These are phyloP conservation scores for Phytophthora rubi DNA, from an alignment of 352 stramenopile species.

Conservation along the genomic window DNA sequence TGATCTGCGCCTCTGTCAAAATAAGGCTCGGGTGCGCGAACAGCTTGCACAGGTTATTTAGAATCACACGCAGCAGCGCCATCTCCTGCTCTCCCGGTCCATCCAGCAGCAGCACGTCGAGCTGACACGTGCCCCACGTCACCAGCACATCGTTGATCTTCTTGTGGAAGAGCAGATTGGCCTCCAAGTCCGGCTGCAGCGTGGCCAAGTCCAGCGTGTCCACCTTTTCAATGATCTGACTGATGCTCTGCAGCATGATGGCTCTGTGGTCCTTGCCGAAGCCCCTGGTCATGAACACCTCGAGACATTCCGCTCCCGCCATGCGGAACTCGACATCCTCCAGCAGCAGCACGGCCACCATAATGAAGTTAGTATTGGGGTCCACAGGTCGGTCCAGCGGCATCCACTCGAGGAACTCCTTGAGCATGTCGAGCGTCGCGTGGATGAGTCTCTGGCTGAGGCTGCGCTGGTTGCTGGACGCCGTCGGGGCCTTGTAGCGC, in stretches of 20 bases:
- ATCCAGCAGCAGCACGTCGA: constrained; percentile 64
- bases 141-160: constrained; percentile 83
- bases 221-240: constrained; percentile 66
- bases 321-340: constrained; percentile 60
- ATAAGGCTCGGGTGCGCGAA: constrained; percentile 77
- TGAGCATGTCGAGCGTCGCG: constrained; percentile 72
- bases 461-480: constrained; percentile 26
- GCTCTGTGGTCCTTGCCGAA: constrained; percentile 76
- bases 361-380: constrained; percentile 63
- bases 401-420: constrained; percentile 88
- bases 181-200: constrained; percentile 52
- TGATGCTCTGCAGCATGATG: constrained; percentile 70
- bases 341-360: constrained; percentile 67
- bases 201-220: constrained; percentile 50
- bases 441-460: constrained; percentile 65
- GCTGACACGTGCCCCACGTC: constrained; percentile 69
- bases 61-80: constrained; percentile 48
- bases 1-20: constrained; percentile 72
- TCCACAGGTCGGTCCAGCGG: constrained; percentile 67
- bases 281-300: constrained; percentile 68
- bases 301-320: constrained; percentile 67
- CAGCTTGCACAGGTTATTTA: constrained; percentile 59
- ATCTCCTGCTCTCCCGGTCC: constrained; percentile 49
- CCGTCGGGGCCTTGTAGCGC: constrained; percentile 38
- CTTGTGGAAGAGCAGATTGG: constrained; percentile 68